Evolutionary conservation across 345 rosid genomes (phyloP), one percentile per base, ranked within the genome.

Genomic region (Gossypium herbaceum): DNA sequence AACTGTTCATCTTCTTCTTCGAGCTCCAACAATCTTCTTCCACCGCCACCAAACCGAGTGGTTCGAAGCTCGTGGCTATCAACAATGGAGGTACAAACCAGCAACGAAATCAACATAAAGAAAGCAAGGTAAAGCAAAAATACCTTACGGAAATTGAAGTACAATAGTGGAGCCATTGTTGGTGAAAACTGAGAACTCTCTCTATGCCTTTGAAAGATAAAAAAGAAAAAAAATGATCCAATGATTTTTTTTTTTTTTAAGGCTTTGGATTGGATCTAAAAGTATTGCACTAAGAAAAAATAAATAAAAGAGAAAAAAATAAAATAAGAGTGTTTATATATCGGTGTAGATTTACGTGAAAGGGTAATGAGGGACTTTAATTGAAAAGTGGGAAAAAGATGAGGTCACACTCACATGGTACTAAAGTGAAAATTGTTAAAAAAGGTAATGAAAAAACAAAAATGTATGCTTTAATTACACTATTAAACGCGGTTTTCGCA

Each of bases 101-200:
- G 70, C 62, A 83, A 43, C 76, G 9, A 84, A 73, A 76, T 56
- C 64, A 77, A 76, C 27, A 88, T 51, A 78, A 86, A 84, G 44
- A 87, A 57, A 65, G 77, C 73, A 75, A 86, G 72, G 76, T 39
- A 78, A 74, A 90, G 77, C 78, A 84, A 27, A 56, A 80, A 77
- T 75, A 86, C 83, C 83, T 83, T 87, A 68, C 84, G 86, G 77
- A 70, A 85, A 79, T 81, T 79, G 76, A 84, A 83, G 86, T 76
- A 62, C 79, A 69, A 13, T 29, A 80, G 78, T 79, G 82, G 76
- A 82, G 85, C 81, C 95, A 87, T 88, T 29, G 24, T 12, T 76
- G 68, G 41, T 5, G 41, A 34, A 34, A 34, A 34, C 41, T 5
- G 41, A 34, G 11, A 52, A 54, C 11, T 68, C 41, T 60, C 48